Conservation (phyloP, 305 asterid species). For the Stenogyne calaminthoides region DNA sequence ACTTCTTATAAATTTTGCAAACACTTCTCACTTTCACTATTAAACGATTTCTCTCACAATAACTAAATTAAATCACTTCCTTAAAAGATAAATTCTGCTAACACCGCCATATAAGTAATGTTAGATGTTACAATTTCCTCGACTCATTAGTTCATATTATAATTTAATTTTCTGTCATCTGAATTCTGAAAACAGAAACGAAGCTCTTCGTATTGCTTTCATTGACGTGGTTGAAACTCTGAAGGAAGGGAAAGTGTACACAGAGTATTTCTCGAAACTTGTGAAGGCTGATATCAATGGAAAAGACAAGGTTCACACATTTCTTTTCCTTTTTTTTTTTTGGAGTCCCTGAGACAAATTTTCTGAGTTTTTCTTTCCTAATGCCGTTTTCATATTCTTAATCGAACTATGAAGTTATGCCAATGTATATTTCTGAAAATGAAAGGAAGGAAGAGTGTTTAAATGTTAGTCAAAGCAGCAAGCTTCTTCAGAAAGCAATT, state of each 20-base stretch:
- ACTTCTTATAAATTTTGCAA: too few species aligned
- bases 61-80: too few species aligned
- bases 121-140: conserved; percentile 21
- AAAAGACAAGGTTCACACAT: conserved; percentile 72
- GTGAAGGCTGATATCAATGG: conserved; percentile 95
- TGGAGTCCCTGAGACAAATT: background rate
- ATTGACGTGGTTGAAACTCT: conserved; percentile 92
- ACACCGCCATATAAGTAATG: background rate
- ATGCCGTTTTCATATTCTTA: conserved; percentile 18
- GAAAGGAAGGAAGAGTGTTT: conserved; percentile 13
- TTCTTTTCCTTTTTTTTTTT: background rate
- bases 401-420: conserved; percentile 7
- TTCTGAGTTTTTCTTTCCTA: background rate
- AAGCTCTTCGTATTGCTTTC: conserved; percentile 98
- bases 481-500: background rate
- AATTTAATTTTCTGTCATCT: conserved; percentile 19
- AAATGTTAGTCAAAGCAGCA: background rate
- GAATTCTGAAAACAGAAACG: conserved; percentile 57
- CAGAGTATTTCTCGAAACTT: conserved; percentile 85
- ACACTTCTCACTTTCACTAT: too few species aligned
- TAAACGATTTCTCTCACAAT: too few species aligned
- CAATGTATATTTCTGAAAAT: conserved; percentile 12
- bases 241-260: conserved; percentile 78
- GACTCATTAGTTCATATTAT: conserved; percentile 15
- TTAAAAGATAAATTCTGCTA: too few species aligned